A percentile compares a stretch with the other conserved stretches of the same genome.
Conservation (phyloP, 208 protist genomes). For the Blechomonas ayalai region DNA sequence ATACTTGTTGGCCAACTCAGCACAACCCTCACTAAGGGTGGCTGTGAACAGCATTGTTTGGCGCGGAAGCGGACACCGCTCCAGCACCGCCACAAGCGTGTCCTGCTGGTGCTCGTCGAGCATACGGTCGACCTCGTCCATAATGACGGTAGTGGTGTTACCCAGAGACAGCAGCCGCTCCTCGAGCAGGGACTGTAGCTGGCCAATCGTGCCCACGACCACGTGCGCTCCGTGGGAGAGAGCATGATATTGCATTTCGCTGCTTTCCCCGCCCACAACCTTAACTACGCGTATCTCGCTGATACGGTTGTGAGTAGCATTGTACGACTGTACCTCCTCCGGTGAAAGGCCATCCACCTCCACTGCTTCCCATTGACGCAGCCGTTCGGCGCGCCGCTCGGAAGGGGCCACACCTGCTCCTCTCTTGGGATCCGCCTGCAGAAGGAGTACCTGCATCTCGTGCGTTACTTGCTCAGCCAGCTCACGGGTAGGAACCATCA, state of each 20-base stretch:
- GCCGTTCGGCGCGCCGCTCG: too few relatives aligned
- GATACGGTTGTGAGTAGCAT: conserved; percentile 26
- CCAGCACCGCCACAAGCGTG: conserved; percentile 82
- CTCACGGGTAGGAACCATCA: conserved; percentile 92
- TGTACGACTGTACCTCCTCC: conserved; percentile 5
- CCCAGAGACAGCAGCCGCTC: conserved; percentile 57
- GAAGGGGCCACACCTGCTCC: too few relatives aligned
- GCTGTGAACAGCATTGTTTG: conserved; percentile 96
- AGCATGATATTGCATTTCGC: conserved; percentile 42
- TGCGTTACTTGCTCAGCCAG: conserved; percentile 87
- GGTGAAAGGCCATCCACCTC: not conserved
- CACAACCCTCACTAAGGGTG: conserved; percentile 81
- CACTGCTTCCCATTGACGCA: not conserved
- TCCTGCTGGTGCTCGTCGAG: conserved; percentile 87
- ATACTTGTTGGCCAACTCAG: conserved; percentile 48
- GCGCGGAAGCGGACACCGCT: conserved; percentile 60
- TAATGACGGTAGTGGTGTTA: conserved; percentile 74
- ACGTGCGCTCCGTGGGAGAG: conserved; percentile 54
- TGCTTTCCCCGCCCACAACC: conserved; percentile 59
- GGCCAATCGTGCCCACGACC: conserved; percentile 80
- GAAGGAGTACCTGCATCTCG: conserved; percentile 12
- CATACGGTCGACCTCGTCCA: conserved; percentile 98
- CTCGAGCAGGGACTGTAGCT: conserved; percentile 57
- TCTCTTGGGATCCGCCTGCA: too few relatives aligned
- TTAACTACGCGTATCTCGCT: conserved; percentile 64